Conservation (phyloP, 306 rosid genomes). For the Arachis hypogaea region DNA sequence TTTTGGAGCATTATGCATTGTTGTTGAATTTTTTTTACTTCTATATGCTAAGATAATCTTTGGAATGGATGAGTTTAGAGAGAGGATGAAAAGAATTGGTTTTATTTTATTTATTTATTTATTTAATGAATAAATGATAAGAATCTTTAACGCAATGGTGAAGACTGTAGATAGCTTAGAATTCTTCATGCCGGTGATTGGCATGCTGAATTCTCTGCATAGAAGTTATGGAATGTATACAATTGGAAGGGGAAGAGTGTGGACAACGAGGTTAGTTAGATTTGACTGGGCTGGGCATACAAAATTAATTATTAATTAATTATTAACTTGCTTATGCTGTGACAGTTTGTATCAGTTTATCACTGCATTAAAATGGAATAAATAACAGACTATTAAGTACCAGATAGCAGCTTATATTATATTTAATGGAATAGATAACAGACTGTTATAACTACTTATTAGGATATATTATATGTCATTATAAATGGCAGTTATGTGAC, state of each 20-base stretch:
- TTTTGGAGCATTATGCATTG: slow-evolving; percentile 17
- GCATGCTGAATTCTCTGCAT: not conserved
- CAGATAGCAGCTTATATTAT: not conserved
- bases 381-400: slow-evolving; percentile 1
- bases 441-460: not conserved
- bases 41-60: not conserved
- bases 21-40: slow-evolving; percentile 1
- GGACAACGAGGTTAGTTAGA: no score
- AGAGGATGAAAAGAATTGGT: not conserved
- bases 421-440: not conserved
- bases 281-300: no score
- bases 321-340: not conserved
- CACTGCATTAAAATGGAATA: slow-evolving; percentile 4
- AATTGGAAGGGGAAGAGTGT: not conserved
- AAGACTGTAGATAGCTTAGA: not conserved
- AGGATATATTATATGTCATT: slow-evolving; percentile 6
- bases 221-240: not conserved
- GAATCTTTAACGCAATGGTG: not conserved
- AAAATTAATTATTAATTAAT: not conserved
- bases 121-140: no score
- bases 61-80: not conserved
- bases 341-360: slow-evolving; percentile 11
- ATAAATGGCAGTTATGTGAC: not conserved
- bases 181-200: not conserved
- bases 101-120: no score